Base-by-base conservation (phyloP, 2,329 filamentous ascomycete species). In the Neurospora sp. region DNA sequence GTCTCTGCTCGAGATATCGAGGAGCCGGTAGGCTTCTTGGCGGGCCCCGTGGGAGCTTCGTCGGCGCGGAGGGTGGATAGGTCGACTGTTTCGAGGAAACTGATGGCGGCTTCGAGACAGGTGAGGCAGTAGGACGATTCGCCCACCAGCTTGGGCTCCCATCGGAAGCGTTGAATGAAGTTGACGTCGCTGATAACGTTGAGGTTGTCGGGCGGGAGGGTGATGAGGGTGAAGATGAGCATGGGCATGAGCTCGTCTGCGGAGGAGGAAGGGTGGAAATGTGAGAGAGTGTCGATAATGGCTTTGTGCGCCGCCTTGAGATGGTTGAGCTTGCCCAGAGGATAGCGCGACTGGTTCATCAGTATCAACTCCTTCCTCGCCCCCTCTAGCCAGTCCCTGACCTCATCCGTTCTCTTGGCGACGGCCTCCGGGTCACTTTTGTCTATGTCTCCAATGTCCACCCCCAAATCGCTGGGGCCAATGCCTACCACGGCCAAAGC, bases 181-280 rank as follows among this genome's bases (percentile, higher is more conserved):
- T 91, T 89, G n/a, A 96, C 84, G 78, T 99, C 96, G 82, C 95
- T 98, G 77, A 97, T 93, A 69, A 94, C 91, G 78, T 94, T 92
- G 67, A 98, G 90, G 40, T 90, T 88, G 79, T 96, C 92, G 0
- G 94, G 91, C 0, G 93, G 91, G 66, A 94, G 90, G 2, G 93
- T 97, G 78, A 99, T 96, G 71, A 99, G 86, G 0, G 93, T 93
- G 81, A 97, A 99, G 72, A 99, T 99, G 73, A 99, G 86, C 79
- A 97, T 97, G 0, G 96, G 96, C 79, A 99, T 89, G 69, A 99
- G 96, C 80, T 98, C 96, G 78, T 99, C 96, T 2, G 96, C 96
- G 0, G 96, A 98, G 0, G 96, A 97, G 0, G 94, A 89, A 19
- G 87, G 88, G 72, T 89, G 88, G 71, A 90, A 89, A 74, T 88